A percentile compares a stretch with the other conserved stretches of the same genome.
Evolutionary conservation across 257 asterid genomes (phyloP).

Genomic region (Solanum etuberosum): DNA sequence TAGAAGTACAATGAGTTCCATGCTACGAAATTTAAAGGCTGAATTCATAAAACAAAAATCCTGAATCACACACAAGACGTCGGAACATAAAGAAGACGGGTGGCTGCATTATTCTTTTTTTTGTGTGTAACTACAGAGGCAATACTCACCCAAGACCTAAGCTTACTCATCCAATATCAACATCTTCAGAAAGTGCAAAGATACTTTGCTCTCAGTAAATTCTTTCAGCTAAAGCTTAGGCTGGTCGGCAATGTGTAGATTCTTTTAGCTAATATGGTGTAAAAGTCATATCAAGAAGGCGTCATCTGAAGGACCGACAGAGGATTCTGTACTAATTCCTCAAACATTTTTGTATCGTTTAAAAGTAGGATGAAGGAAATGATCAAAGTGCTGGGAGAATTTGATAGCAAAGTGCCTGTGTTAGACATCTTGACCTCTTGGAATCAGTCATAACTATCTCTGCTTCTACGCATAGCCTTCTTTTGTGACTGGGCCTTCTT

Average conservation of each 20-base stretch:
- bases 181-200: neutral
- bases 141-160: neutral
- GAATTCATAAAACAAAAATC: neutral
- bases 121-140: neutral
- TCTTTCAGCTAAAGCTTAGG: neutral
- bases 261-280: neutral
- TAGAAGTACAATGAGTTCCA: neutral
- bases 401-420: neutral
- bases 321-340: neutral
- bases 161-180: neutral
- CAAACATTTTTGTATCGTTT: neutral
- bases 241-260: neutral
- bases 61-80: neutral
- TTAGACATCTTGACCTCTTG: neutral
- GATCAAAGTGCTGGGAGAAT: neutral
- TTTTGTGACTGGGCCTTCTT: slow-evolving; percentile 67
- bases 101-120: neutral
- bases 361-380: neutral
- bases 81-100: neutral
- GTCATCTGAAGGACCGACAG: neutral
- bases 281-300: neutral
- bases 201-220: slow-evolving; percentile 8
- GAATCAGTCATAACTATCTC: slow-evolving; percentile 51
- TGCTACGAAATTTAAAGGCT: neutral
- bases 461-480: slow-evolving; percentile 57